A percentile compares a stretch with the other conserved stretches of the same genome.
These are phyloP conservation scores for Acacia concinna DNA, from an alignment of 331 rosid species.

Conservation along the genomic window DNA sequence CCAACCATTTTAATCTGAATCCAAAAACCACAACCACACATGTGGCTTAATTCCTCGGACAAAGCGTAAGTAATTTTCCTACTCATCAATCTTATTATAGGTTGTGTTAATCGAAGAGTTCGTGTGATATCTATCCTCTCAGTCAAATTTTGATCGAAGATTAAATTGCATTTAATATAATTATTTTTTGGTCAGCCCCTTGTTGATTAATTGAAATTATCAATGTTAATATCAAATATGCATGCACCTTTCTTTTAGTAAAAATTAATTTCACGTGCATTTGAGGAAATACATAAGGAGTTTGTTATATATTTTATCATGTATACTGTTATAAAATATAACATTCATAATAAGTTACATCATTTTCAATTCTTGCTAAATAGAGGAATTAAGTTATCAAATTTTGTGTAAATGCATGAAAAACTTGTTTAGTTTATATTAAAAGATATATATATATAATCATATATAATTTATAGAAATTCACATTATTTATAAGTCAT, in stretches of 20 bases:
- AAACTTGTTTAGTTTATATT: neutral
- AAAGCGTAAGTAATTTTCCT: neutral
- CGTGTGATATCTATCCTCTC: neutral
- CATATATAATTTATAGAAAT: neutral
- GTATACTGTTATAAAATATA: neutral
- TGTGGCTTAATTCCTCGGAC: constrained; percentile 19
- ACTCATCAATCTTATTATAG: neutral
- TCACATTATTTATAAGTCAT: too few relatives aligned
- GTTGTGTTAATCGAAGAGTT: neutral
- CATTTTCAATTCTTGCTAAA: neutral
- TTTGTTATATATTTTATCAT: neutral
- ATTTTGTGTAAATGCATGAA: neutral
- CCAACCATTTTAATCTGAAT: constrained; percentile 43
- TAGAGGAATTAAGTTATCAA: neutral
- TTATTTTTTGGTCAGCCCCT: neutral
- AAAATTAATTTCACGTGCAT: neutral
- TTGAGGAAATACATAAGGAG: neutral
- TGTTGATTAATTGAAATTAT: neutral
- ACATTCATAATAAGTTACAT: neutral
- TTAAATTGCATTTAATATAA: neutral
- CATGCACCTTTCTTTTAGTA: neutral
- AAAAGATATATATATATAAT: neutral
- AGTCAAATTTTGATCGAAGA: neutral
- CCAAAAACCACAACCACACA: constrained; percentile 40
- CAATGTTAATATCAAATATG: neutral